Conservation (phyloP, 2,329 filamentous ascomycete species). For the Verticillium albo-atrum region DNA sequence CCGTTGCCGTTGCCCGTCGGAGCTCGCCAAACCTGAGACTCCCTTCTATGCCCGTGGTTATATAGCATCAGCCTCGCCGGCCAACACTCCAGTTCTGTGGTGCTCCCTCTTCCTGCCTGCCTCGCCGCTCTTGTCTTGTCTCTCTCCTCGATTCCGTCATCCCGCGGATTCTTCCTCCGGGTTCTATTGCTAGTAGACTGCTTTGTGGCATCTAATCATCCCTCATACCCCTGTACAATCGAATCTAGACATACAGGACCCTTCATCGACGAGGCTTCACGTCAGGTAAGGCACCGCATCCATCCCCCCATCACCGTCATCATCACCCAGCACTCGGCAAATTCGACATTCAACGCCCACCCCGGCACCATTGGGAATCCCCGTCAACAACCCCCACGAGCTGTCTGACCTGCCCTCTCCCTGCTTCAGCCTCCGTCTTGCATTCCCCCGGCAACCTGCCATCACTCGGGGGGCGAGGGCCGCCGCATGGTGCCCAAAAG, state of each 20-base stretch:
- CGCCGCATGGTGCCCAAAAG: neutral
- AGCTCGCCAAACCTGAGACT: neutral
- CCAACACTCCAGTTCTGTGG: neutral
- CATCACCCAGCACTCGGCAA: neutral
- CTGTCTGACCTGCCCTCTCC: neutral
- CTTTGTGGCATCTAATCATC: neutral
- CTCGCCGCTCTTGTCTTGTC: neutral
- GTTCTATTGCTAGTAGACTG: neutral
- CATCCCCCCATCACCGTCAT: neutral
- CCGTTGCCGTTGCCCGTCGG: too few relatives aligned
- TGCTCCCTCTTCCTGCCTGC: neutral
- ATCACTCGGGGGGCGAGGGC: neutral
- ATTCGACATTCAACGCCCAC: neutral
- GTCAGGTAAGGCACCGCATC: neutral
- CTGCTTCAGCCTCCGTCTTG: neutral
- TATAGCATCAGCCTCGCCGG: neutral
- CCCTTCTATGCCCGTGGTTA: neutral
- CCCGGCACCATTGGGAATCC: neutral
- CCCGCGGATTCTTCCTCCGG: neutral
- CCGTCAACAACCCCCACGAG: neutral
- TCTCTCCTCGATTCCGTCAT: neutral
- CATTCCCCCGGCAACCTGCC: neutral
- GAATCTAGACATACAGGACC: neutral
- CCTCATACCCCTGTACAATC: neutral
- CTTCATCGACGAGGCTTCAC: neutral